Conservation (phyloP, 2,329 filamentous ascomycete species). For the Dendrostoma leiphaemia region DNA sequence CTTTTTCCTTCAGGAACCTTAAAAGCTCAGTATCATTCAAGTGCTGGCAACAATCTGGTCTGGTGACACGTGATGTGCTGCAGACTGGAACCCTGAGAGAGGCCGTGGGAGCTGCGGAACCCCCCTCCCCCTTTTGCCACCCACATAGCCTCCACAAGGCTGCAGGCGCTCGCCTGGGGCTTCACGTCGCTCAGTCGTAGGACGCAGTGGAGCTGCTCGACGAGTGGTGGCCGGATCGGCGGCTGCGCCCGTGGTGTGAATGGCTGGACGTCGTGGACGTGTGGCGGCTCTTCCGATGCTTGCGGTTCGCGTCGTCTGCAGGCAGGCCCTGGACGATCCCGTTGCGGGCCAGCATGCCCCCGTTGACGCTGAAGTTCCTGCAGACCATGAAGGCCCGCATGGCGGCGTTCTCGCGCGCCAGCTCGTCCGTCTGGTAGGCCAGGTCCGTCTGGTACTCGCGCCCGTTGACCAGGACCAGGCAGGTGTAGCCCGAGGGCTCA, state of each 20-base stretch:
- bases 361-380: constrained; percentile 94
- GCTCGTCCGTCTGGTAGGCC: constrained; percentile 74
- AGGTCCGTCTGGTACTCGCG: constrained; percentile 93
- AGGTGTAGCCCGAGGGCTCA: constrained; percentile 74
- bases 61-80: constrained; percentile 2
- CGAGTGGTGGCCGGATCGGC: constrained; percentile 56
- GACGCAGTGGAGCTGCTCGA: constrained; percentile 63
- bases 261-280: constrained; percentile 39
- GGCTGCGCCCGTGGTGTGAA: constrained; percentile 40
- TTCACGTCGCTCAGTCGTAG: constrained; percentile 44
- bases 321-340: constrained; percentile 67
- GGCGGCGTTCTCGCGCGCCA: constrained; percentile 90
- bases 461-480: constrained; percentile 91
- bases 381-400: constrained; percentile 98
- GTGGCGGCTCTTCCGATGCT: constrained; percentile 50
- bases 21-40: no score
- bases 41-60: neutral
- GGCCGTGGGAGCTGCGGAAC: neutral
- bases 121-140: neutral
- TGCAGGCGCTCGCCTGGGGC: constrained; percentile 1
- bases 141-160: neutral
- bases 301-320: constrained; percentile 48
- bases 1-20: no score
- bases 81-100: neutral
- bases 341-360: constrained; percentile 78